phyloP scores from a whole-genome alignment of 164 flowering plant genomes.

The Akebia trifoliata region DNA sequence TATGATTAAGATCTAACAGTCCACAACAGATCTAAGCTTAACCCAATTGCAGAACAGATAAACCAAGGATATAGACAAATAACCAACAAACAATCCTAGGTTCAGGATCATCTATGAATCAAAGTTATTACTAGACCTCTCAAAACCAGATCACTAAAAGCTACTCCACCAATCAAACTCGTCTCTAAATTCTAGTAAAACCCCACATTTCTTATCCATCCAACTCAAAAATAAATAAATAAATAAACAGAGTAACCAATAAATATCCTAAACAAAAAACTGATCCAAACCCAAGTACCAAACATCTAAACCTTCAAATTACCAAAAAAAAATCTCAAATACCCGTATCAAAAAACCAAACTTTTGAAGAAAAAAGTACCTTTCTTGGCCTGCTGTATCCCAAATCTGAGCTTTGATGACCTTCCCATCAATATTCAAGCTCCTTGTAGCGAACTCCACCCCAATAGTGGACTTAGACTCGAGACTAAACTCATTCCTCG shows the following conservation, averaged over 20 bases:
- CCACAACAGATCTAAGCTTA: not conserved
- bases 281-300: not conserved
- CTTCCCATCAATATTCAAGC: slow-evolving; percentile 42
- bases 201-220: not conserved
- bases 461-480: slow-evolving; percentile 50
- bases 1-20: not conserved
- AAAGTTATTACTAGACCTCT: not conserved
- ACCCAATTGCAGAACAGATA: not conserved
- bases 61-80: not conserved
- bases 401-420: slow-evolving; percentile 33
- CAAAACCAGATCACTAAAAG: not conserved
- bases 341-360: slow-evolving; percentile 11
- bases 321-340: not conserved
- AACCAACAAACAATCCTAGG: not conserved
- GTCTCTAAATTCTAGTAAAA: not conserved
- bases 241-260: not conserved
- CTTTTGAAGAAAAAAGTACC: slow-evolving; percentile 3
- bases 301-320: not conserved
- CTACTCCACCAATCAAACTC: not conserved
- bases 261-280: not conserved
- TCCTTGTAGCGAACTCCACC: slow-evolving; percentile 50
- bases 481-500: slow-evolving; percentile 45
- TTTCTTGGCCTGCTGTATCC: slow-evolving; percentile 25
- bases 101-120: not conserved
- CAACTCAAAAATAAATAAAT: not conserved